Evolutionary conservation across 2,329 filamentous ascomycete species (phyloP).

Genomic region (Hortaea werneckii): DNA sequence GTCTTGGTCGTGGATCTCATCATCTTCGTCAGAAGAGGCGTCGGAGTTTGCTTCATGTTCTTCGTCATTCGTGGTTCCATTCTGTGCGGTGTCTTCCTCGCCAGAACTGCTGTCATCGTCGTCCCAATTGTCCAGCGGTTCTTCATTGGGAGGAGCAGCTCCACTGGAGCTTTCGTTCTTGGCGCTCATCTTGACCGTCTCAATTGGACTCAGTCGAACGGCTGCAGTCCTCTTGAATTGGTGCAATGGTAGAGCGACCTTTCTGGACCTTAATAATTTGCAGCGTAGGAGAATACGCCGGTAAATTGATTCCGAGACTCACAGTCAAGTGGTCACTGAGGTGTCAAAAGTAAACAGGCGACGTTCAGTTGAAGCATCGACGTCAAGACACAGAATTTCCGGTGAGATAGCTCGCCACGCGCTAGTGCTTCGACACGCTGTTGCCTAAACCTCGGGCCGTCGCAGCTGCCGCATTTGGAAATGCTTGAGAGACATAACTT

Average conservation of each 20-base stretch:
- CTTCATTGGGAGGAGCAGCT: not conserved
- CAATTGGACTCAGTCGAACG: no score
- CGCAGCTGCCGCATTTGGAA: not conserved
- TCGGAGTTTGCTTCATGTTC: slow-evolving; percentile 4
- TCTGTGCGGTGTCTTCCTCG: not conserved
- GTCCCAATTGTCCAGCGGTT: slow-evolving; percentile 1
- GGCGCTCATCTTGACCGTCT: not conserved
- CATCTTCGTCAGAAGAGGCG: slow-evolving; percentile 4
- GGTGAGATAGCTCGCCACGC: not conserved
- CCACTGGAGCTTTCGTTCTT: not conserved
- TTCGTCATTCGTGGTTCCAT: not conserved
- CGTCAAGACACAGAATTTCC: not conserved
- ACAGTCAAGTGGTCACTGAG: not conserved
- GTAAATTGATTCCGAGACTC: not conserved
- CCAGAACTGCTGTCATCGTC: not conserved
- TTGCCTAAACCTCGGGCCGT: not conserved
- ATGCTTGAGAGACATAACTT: not conserved
- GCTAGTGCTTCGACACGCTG: not conserved
- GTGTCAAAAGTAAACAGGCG: not conserved
- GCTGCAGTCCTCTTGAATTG: no score
- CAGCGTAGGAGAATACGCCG: no score
- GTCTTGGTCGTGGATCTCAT: slow-evolving; percentile 1
- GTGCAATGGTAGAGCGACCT: no score
- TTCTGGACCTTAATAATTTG: no score
- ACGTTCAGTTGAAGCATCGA: not conserved